These are phyloP conservation scores for Trametes hirsuta DNA, from an alignment of 1,284 basidiomycete species.

Conservation along the genomic window DNA sequence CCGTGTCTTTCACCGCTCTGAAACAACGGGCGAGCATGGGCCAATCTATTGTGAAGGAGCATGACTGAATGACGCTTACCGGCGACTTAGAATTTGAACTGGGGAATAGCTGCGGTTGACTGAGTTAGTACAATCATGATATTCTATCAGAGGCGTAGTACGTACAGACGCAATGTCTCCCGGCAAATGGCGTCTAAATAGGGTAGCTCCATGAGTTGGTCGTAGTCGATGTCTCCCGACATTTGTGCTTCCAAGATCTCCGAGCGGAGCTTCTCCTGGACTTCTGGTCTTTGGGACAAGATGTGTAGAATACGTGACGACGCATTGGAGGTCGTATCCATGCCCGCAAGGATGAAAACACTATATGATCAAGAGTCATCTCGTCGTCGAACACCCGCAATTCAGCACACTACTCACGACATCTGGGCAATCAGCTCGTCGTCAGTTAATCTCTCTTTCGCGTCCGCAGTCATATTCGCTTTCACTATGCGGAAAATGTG, in stretches of 20 bases:
- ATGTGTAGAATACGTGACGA: not conserved
- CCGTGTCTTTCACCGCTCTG: constrained; percentile 9
- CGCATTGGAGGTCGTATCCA: constrained; percentile 3
- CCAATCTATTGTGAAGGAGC: not conserved
- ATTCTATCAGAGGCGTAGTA: not conserved
- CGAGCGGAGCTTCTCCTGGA: not conserved
- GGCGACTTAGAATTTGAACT: not conserved
- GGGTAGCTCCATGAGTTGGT: not conserved
- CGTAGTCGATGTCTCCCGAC: not conserved
- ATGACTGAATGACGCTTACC: not conserved
- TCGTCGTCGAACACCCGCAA: not conserved
- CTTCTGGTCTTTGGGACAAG: not conserved
- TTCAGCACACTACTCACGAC: constrained; percentile 17
- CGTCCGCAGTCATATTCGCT: constrained; percentile 25
- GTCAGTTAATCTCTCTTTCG: constrained; percentile 29
- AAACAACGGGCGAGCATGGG: not conserved
- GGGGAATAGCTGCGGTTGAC: not conserved
- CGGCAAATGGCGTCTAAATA: not conserved
- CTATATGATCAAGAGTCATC: not conserved
- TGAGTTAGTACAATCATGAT: not conserved
- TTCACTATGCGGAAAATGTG: constrained; percentile 13
- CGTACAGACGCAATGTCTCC: not conserved
- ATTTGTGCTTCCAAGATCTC: not conserved
- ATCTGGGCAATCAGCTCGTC: constrained; percentile 31
- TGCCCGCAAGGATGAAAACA: constrained; percentile 28